phyloP scores from a whole-genome alignment of 352 stramenopile genomes.

The Pythium utonaiense region DNA sequence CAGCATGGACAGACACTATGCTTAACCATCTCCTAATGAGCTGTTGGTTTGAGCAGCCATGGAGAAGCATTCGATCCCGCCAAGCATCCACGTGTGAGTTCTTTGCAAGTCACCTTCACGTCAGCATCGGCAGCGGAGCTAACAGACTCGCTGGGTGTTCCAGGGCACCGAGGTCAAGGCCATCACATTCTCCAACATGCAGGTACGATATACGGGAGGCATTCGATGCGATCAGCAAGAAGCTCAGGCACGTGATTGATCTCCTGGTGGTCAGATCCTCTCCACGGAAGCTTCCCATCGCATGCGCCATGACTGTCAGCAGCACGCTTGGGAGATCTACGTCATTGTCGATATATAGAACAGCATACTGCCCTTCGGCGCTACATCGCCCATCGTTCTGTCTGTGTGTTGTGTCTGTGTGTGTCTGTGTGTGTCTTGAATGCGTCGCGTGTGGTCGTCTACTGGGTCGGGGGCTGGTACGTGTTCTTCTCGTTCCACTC shows the following conservation, averaged over 20 bases:
- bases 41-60: neutral
- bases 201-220: constrained; percentile 35
- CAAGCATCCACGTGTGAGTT: constrained; percentile 36
- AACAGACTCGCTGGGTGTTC: neutral
- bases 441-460: neutral
- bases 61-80: constrained; percentile 58
- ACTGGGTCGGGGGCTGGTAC: constrained; percentile 75
- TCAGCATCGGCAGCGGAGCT: no score
- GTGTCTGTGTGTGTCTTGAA: no score
- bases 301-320: neutral
- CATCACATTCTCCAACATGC: constrained; percentile 84
- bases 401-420: no score
- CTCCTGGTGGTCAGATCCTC: neutral
- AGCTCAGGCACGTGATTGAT: no score
- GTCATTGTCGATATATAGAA: constrained; percentile 18
- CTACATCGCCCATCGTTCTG: neutral
- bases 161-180: constrained; percentile 81
- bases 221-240: no score
- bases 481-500: constrained; percentile 89
- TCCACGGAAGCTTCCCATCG: neutral
- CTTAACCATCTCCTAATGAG: no score
- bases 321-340: constrained; percentile 10
- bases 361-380: neutral
- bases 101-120: no score
- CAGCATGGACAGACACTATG: no score